Base-by-base conservation (phyloP, 176 grass and related monocot species). In the Avena sativa region DNA sequence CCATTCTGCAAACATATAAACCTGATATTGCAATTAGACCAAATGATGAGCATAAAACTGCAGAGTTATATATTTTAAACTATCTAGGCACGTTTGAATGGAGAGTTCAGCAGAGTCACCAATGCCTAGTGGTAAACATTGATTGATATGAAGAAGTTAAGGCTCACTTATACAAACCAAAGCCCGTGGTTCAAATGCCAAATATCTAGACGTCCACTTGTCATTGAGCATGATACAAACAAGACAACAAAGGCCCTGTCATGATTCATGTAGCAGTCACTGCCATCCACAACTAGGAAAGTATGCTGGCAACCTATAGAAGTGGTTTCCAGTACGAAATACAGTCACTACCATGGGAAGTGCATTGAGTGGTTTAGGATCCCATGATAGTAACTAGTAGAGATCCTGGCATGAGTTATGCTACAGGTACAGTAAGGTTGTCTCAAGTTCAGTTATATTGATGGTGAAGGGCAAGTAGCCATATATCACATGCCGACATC, bases 1-100 rank as follows among this genome's bases (percentile, higher is more conserved):
- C 97, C 94, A 99, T 94, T 99, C 97, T 85, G 94, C 97, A 99
- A 99, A 99, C 97, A 99, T 99, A 85, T 99, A 94, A 89, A 99
- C 86, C 97, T 98, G 89, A 84, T 61, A 76, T 81, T 81, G 62
- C 43, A 87, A 80, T 89, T 90, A 83, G 75, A 82, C 20, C 64
- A 86, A 93, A 83, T 64, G 49, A 89, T 67, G 30, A 86, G 76
- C 9, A 79, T 0, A 84, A 80, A 32, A 66, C 51, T 28, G 83
- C 21, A 79, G n/a, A 53, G 49, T 66, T 73, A 17, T 51, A 46
- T 21, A 74, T 19, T 80, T 65, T 14, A 84, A 80, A 67, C 30
- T 38, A 79, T 71, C 10, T 48, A 23, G 12, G 6, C 16, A 65
- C 4, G 25, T 81, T 70, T 76, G 52, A 76, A 62, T 5, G n/a